phyloP scores from a whole-genome alignment of 2,329 filamentous ascomycete genomes.

The Ophiosphaerella narmari region DNA sequence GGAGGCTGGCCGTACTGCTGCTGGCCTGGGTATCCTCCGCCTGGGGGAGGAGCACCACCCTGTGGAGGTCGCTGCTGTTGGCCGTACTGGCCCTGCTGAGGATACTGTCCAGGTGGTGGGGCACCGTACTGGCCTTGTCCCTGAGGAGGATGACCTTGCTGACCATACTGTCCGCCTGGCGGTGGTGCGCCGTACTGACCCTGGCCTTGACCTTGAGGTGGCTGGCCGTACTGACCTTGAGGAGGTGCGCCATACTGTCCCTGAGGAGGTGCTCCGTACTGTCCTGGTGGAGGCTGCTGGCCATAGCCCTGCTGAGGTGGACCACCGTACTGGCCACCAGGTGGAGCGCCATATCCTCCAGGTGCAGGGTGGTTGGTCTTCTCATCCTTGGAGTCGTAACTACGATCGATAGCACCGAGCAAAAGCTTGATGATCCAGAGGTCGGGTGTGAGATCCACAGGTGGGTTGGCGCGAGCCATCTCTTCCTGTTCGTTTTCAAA shows the following conservation, averaged over 20 bases:
- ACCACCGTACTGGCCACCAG: slow-evolving; percentile 36
- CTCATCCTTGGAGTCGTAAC: slow-evolving; percentile 69
- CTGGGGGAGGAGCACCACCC: slow-evolving; percentile 4
- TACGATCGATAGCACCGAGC: slow-evolving; percentile 68
- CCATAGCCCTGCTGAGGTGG: slow-evolving; percentile 29
- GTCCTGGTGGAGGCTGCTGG: slow-evolving; percentile 21
- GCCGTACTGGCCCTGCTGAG: slow-evolving; percentile 7
- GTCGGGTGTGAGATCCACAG: slow-evolving; percentile 66
- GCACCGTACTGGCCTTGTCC: slow-evolving; percentile 23
- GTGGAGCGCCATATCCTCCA: slow-evolving; percentile 37
- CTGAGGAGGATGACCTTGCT: slow-evolving; percentile 11
- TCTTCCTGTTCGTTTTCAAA: slow-evolving; percentile 71
- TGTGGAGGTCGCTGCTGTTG: slow-evolving; percentile 6
- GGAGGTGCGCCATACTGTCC: slow-evolving; percentile 24
- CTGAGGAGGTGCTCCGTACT: slow-evolving; percentile 21
- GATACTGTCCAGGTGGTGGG: slow-evolving; percentile 18
- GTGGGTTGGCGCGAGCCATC: slow-evolving; percentile 65
- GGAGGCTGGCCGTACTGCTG: slow-evolving; percentile 29
- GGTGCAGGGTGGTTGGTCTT: slow-evolving; percentile 52
- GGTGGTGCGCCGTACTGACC: slow-evolving; percentile 17
- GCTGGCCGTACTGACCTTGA: slow-evolving; percentile 21
- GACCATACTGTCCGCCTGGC: slow-evolving; percentile 9
- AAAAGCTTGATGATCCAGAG: slow-evolving; percentile 71
- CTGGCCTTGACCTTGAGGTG: slow-evolving; percentile 20
- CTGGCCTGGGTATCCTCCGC: slow-evolving; percentile 8